Evolutionary conservation across 148 eudicot species (phyloP).

Genomic region (Spergularia bocconei): DNA sequence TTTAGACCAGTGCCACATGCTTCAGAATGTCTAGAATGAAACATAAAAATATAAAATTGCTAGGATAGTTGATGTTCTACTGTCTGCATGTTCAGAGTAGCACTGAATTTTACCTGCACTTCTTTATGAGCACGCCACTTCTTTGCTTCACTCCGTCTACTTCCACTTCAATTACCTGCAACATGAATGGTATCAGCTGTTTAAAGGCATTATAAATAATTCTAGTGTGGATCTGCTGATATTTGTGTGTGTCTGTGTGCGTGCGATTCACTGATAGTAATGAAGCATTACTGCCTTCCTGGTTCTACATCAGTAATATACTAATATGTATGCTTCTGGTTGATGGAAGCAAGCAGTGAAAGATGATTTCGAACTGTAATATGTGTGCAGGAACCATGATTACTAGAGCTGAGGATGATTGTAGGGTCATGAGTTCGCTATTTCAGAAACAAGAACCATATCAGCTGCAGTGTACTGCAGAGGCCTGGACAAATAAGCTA

Average conservation of each 20-base stretch:
- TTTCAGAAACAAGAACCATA: neutral
- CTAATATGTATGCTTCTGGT: neutral
- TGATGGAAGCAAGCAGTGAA: neutral
- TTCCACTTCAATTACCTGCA: conserved; percentile 86
- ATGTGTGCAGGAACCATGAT: neutral
- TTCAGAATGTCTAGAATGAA: neutral
- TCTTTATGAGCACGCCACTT: conserved; percentile 85
- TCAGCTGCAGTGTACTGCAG: neutral
- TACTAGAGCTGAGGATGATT: neutral
- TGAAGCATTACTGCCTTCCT: neutral
- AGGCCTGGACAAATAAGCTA: too few relatives aligned
- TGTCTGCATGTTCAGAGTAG: neutral
- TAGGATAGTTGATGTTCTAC: neutral
- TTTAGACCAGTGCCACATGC: neutral
- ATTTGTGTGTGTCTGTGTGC: neutral
- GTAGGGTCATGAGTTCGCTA: neutral
- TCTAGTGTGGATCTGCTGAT: neutral
- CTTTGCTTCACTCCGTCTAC: conserved; percentile 81
- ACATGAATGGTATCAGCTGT: conserved; percentile 6
- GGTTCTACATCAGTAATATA: neutral
- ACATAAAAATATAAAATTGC: neutral
- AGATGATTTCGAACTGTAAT: too few relatives aligned
- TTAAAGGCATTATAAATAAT: neutral
- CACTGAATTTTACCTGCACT: conserved; percentile 63
- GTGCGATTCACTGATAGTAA: neutral